Base-by-base conservation (phyloP, 2,329 filamentous ascomycete genomes). In the Neofusicoccum umdonicola region DNA sequence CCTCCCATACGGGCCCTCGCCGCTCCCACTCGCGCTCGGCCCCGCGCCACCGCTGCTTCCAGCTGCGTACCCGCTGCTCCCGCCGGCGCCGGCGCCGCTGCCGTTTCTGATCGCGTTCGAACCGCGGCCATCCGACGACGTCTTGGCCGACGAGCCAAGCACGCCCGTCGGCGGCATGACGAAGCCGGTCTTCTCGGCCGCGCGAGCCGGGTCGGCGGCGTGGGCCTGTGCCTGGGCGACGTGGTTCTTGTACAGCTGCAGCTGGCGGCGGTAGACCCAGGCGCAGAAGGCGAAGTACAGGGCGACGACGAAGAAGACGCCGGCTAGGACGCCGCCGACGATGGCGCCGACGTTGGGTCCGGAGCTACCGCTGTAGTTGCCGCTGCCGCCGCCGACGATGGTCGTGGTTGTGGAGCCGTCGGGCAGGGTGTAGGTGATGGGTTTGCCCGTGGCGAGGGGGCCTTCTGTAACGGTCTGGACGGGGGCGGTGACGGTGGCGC, bases 191-290 rank as follows among this genome's bases (percentile, higher is more conserved):
- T 76, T 77, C 51, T 79, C 76, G 6, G 22, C 11, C 1, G 54
- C 54, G 27, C 41, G 81, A 19, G 78, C 77, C n/a, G 78, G 79
- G 17, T 79, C 78, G 19, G 78, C 74, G 1, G 79, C 78, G 58
- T 86, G 85, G 3, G 84, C 82, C 71, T 91, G 88, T 1, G 85
- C 80, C 70, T 89, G 84, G 1, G 87, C 86, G 37, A 90, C 84
- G 72, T 92, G 90, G 39, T 84, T 81, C 76, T 89, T 88, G 81
- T 92, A 93, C 9, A 90, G 84, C 35, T 80, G 76, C 15, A 92
- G 84, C 74, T 90, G 89, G 56, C 88, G 87, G 34, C 89, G 84
- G 79, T 92, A 92, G 7, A 93, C 79, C 85, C 88, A 92, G 17
- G 85, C 84, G 76, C 88, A 90, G 80, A 90, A 91, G 51, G 86